Base-by-base conservation (phyloP, 2,329 filamentous ascomycete genomes). In the Didymella glomerata region DNA sequence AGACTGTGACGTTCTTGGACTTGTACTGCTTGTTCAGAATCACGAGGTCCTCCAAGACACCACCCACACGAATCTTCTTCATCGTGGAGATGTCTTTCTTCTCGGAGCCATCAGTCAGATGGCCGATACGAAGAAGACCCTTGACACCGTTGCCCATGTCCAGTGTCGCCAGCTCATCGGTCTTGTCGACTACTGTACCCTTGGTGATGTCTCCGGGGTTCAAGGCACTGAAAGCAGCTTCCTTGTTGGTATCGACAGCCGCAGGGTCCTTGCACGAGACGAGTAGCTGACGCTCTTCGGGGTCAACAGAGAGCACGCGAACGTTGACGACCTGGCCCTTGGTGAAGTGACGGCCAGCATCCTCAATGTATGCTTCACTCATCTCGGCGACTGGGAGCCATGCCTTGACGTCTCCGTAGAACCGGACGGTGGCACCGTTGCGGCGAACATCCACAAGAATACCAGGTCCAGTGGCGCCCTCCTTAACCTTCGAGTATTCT, bases 301-400 rank as follows among this genome's bases (percentile, higher is more conserved):
- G 81, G 67, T 96, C 88, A 48, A 97, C 87, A 48, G 89, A 90
- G 32, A 97, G 78, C n/a, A 96, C 88, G 70, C 94, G 91, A 20
- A 97, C 91, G 70, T 88, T 96, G 65, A 99, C 90, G 1, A 96
- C 94, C 76, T 99, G 95, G 0, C 95, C 96, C 42, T 88, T 80
- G 34, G 90, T 88, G 81, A 99, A 99, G 78, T 98, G 93, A 71
- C 96, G 88, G 45, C 86, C 87, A 4, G 95, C 93, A 71, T 97
- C 91, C 66, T 90, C 86, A 70, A 99, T 97, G 73, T 90, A 97
- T 11, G 93, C 93, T 76, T 99, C 95, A 75, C 95, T 98, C 95
- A 99, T 99, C 78, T 99, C 94, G 1, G 91, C 91, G 0, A 96
- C 89, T 2, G 95, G 95, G 54, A 99, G 83, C 80, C 96, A 99